Base-by-base conservation (phyloP, 495 filamentous ascomycete genomes). In the Cercophora samala region DNA sequence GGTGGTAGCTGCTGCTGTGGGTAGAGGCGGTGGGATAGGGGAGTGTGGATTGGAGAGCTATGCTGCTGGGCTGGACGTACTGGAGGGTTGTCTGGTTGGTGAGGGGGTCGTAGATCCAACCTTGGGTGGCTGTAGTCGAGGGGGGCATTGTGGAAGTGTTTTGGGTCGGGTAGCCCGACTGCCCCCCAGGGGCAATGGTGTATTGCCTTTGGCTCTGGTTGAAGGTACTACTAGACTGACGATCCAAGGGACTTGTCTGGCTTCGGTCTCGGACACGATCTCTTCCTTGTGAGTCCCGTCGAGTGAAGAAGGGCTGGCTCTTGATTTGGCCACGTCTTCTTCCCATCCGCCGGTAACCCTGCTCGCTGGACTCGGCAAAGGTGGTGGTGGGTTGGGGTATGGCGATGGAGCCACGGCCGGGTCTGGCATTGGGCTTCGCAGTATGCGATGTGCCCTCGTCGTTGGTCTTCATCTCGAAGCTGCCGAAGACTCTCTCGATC, bases 401-500 rank as follows among this genome's bases (percentile, higher is more conserved):
- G 13, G 42, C 29, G 25, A 23, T 51, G 3, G 60, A 6, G 51
- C 42, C 21, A 62, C 1, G 24, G 51, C 2, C 0, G 9, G 8
- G 19, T 6, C 21, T 62, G 32, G 21, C 25, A 18, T 9, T 22
- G 4, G 22, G 64, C 58, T 51, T 46, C 52, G 3, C 3, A 46
- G 1, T 9, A 11, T 46, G 11, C 2, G 37, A 1, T 9, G 13
- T 46, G n/a, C 22, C 53, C 18, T 18, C 22, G 1, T 55, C 65
- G 21, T 23, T 13, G 0, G 17, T 46, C 19, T 62, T 15, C 37
- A 55, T 46, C 3, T 56, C 53, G 17, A 73, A 69, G 23, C 60
- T 29, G 11, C 66, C 69, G 46, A 70, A 74, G 13, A 60, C 4
- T 19, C 54, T 51, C 4, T 64, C 59, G 21, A 75, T 72, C 64